Percentiles rank a stretch among this genome's conserved stretches.
These are phyloP conservation scores for Candida nemodendra DNA, from an alignment of 805 yeast genomes.

Conservation along the genomic window DNA sequence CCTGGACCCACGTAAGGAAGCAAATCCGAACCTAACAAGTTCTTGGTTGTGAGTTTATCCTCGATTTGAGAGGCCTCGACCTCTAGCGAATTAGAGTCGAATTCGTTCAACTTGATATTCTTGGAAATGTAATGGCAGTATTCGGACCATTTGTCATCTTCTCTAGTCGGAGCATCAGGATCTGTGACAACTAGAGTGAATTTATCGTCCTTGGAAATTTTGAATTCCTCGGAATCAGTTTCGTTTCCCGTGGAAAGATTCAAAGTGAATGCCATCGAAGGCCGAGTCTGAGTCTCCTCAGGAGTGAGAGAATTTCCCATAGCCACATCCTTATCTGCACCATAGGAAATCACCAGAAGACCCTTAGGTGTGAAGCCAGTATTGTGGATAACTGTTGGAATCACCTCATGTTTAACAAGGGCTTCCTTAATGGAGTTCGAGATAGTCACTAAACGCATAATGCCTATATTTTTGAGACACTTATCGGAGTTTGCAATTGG, in stretches of 20 bases:
- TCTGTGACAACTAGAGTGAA: conserved; percentile 83
- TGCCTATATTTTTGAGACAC: conserved; percentile 4
- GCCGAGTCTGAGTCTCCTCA: conserved; percentile 64
- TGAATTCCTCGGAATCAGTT: conserved; percentile 37
- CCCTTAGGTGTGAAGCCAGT: conserved; percentile 42
- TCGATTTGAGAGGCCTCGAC: conserved; percentile 22
- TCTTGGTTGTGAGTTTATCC: conserved; percentile 34
- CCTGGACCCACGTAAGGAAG: conserved; percentile 77
- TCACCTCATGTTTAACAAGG: conserved; percentile 45
- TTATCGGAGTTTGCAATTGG: no score
- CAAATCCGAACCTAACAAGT: conserved; percentile 41
- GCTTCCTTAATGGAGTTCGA: conserved; percentile 55
- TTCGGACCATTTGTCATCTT: conserved; percentile 86
- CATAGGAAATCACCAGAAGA: conserved; percentile 63
- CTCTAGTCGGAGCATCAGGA: conserved; percentile 89
- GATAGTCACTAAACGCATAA: conserved; percentile 44
- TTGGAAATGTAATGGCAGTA: conserved; percentile 71
- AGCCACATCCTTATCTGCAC: conserved; percentile 59
- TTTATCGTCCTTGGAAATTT: conserved; percentile 44
- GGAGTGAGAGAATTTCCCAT: conserved; percentile 73
- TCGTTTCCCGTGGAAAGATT: conserved; percentile 30
- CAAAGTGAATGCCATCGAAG: conserved; percentile 65
- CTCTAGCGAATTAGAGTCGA: conserved; percentile 33
- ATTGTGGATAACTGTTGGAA: conserved; percentile 53
- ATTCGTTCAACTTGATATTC: conserved; percentile 47